Evolutionary conservation across 2,329 filamentous ascomycete species (phyloP).

Genomic region (Fusarium sp.): DNA sequence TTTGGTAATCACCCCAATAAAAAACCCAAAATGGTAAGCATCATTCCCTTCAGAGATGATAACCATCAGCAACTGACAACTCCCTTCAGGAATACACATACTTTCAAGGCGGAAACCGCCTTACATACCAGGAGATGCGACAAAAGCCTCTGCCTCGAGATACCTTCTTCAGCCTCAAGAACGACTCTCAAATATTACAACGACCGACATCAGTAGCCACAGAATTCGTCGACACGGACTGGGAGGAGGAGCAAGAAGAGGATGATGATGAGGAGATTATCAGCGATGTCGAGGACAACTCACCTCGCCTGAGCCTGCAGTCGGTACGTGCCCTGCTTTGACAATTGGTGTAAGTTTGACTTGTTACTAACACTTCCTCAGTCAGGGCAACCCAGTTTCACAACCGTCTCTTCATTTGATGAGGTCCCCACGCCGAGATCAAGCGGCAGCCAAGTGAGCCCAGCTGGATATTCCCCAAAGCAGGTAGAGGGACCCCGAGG

Average conservation of each 20-base stretch:
- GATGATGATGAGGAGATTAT: conserved; percentile 65
- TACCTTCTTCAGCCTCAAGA: conserved; percentile 71
- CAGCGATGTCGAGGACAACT: conserved; percentile 73
- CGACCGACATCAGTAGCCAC: conserved; percentile 79
- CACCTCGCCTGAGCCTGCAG: conserved; percentile 74
- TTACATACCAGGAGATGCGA: conserved; percentile 63
- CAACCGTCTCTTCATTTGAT: conserved; percentile 88
- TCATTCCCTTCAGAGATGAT: background rate
- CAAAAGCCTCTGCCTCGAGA: conserved; percentile 64
- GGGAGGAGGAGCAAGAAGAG: conserved; percentile 63
- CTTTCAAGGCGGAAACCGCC: conserved; percentile 51
- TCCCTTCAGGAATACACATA: conserved; percentile 51
- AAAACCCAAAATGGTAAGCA: conserved; percentile 50
- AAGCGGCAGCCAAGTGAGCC: conserved; percentile 68
- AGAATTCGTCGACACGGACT: conserved; percentile 83
- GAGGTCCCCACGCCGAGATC: conserved; percentile 84
- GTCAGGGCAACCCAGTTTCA: conserved; percentile 81
- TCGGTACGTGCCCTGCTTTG: conserved; percentile 68
- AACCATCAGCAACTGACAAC: background rate
- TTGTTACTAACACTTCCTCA: conserved; percentile 50
- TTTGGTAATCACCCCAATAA: conserved; percentile 6
- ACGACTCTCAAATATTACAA: conserved; percentile 56
- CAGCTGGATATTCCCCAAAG: conserved; percentile 71
- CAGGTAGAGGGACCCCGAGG: conserved; percentile 84
- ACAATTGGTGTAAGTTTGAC: background rate